Evolutionary conservation across 2,329 filamentous ascomycete species (phyloP).

Genomic region (Penicillium sclerotiorum): DNA sequence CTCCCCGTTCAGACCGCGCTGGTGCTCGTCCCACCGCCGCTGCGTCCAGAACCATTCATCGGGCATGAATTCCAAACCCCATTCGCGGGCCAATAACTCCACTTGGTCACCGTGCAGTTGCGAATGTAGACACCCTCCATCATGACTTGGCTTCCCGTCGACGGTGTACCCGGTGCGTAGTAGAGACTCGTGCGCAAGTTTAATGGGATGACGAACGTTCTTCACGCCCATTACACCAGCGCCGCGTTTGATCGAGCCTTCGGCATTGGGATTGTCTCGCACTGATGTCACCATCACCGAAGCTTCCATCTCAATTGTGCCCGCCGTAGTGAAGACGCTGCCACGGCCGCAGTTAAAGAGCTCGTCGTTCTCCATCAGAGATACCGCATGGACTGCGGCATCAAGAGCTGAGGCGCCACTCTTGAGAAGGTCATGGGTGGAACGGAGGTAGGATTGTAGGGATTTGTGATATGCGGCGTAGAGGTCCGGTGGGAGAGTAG

Average conservation of each 20-base stretch:
- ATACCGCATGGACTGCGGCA: slow-evolving; percentile 73
- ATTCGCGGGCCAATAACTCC: slow-evolving; percentile 64
- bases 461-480: slow-evolving; percentile 63
- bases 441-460: slow-evolving; percentile 63
- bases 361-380: slow-evolving; percentile 73
- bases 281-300: slow-evolving; percentile 75
- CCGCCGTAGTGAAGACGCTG: slow-evolving; percentile 82
- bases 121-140: slow-evolving; percentile 56
- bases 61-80: slow-evolving; percentile 69
- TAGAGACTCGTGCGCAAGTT: slow-evolving; percentile 71
- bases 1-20: slow-evolving; percentile 56
- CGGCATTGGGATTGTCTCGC: slow-evolving; percentile 8
- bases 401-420: slow-evolving; percentile 65
- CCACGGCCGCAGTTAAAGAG: slow-evolving; percentile 85
- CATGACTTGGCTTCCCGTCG: slow-evolving; percentile 56
- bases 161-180: slow-evolving; percentile 55
- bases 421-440: slow-evolving; percentile 45
- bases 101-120: slow-evolving; percentile 69
- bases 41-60: slow-evolving; percentile 78
- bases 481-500: slow-evolving; percentile 60
- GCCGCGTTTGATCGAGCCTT: slow-evolving; percentile 68
- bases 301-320: slow-evolving; percentile 82
- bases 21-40: slow-evolving; percentile 76
- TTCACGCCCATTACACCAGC: slow-evolving; percentile 74
- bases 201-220: slow-evolving; percentile 77